phyloP scores from a whole-genome alignment of 2,329 filamentous ascomycete species.

The Epichloe gansuensis region DNA sequence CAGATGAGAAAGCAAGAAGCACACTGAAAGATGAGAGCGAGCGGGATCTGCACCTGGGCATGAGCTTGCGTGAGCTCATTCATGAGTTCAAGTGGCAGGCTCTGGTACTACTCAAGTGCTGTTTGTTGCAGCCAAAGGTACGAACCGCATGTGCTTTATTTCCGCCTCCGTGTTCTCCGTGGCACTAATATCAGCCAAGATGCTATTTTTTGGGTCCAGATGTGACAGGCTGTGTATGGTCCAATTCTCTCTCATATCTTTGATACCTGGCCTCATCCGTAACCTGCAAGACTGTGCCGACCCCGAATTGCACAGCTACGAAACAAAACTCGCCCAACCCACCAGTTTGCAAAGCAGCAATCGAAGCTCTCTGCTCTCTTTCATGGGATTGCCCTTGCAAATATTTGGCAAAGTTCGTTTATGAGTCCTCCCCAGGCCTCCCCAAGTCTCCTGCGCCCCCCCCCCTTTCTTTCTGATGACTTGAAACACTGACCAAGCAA shows the following conservation, averaged over 20 bases:
- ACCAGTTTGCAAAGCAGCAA: conserved; percentile 87
- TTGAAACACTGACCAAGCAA: not conserved
- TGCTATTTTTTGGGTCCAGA: conserved; percentile 96
- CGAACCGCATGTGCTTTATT: not conserved
- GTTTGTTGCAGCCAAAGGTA: conserved; percentile 89
- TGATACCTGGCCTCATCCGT: conserved; percentile 85
- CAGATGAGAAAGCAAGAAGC: conserved; percentile 48
- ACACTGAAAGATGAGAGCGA: conserved; percentile 53
- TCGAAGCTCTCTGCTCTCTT: conserved; percentile 74
- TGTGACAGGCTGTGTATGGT: conserved; percentile 96
- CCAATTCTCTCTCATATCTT: conserved; percentile 88
- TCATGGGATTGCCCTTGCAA: conserved; percentile 89
- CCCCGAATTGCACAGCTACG: conserved; percentile 78
- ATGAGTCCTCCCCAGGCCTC: not conserved
- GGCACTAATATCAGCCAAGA: conserved; percentile 37
- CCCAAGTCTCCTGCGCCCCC: no score
- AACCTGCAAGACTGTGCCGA: conserved; percentile 92
- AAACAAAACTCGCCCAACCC: conserved; percentile 59
- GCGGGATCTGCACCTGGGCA: conserved; percentile 76
- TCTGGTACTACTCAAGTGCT: conserved; percentile 83
- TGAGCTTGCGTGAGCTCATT: conserved; percentile 79
- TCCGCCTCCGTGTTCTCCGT: not conserved
- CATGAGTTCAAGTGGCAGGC: conserved; percentile 94
- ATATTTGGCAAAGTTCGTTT: conserved; percentile 71
- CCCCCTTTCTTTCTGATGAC: not conserved